Evolutionary conservation across 306 rosid genomes (phyloP).

Genomic region (Acacia acuminata): DNA sequence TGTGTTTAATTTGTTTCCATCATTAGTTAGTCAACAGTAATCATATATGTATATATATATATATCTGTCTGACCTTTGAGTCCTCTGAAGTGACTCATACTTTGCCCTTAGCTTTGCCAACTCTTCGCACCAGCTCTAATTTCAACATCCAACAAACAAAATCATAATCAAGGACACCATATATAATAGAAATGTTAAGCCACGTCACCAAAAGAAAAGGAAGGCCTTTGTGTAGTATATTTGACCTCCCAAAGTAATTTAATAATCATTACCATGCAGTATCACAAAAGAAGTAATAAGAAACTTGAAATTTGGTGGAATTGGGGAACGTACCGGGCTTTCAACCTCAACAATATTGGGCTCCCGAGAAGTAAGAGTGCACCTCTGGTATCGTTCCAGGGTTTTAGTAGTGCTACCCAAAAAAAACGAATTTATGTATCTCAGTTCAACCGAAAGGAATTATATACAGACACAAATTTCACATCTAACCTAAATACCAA

Average conservation of each 20-base stretch:
- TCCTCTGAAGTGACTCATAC: conserved; percentile 77
- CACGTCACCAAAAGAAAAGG: not conserved
- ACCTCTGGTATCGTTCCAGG: conserved; percentile 77
- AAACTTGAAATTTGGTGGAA: not conserved
- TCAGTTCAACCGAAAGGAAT: not conserved
- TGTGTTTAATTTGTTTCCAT: not conserved
- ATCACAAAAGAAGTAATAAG: not conserved
- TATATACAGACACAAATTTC: not conserved
- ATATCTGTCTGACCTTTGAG: conserved; percentile 64
- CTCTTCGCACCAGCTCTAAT: conserved; percentile 86
- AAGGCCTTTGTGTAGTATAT: not conserved
- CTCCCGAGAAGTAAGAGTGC: conserved; percentile 63
- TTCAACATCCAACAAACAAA: not conserved
- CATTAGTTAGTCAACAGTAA: too few relatives aligned
- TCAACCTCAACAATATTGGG: conserved; percentile 45
- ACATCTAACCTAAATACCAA: not conserved
- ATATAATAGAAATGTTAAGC: not conserved
- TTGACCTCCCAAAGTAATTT: not conserved
- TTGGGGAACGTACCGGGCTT: conserved; percentile 58
- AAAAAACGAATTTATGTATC: not conserved
- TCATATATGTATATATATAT: too few relatives aligned
- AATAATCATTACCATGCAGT: not conserved
- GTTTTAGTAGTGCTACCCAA: conserved; percentile 52
- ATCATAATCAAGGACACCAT: not conserved
- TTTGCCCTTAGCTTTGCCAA: conserved; percentile 68